Evolutionary conservation across 2,329 filamentous ascomycete species (phyloP).

Genomic region (Ceratocystis diversiconidia): DNA sequence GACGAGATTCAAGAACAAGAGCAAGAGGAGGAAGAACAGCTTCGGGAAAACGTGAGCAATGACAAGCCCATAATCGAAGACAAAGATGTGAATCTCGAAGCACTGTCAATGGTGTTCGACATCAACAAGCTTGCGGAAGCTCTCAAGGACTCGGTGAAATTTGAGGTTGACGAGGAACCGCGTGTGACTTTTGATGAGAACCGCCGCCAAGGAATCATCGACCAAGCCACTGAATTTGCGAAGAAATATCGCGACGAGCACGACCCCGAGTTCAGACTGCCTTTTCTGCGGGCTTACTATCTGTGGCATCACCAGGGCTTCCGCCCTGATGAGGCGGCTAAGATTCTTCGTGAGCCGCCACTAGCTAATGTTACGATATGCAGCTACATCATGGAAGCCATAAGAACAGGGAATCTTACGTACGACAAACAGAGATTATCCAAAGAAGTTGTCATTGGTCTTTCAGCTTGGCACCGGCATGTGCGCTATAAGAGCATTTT

Average conservation of each 20-base stretch:
- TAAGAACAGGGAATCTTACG: constrained; percentile 37
- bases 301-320: constrained; percentile 48
- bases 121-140: constrained; percentile 12
- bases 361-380: constrained; percentile 41
- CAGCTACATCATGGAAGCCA: constrained; percentile 43
- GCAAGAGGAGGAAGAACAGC: background rate
- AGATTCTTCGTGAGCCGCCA: constrained; percentile 45
- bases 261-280: constrained; percentile 3
- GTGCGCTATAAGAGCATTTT: constrained; percentile 15
- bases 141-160: constrained; percentile 21
- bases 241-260: constrained; percentile 6
- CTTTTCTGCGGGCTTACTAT: constrained; percentile 43
- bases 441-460: constrained; percentile 29
- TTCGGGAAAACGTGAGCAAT: background rate
- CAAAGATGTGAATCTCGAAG: constrained; percentile 13
- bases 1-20: constrained; percentile 9
- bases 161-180: constrained; percentile 21
- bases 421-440: constrained; percentile 34
- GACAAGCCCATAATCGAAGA: constrained; percentile 12
- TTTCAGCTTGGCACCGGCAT: constrained; percentile 15
- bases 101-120: constrained; percentile 12
- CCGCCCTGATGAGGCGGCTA: constrained; percentile 35
- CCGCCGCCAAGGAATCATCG: background rate
- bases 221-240: background rate
- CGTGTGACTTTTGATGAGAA: background rate